Percentiles rank a stretch among this genome's conserved stretches.
These are phyloP conservation scores for Catunica adiposa DNA, from an alignment of 2,329 filamentous ascomycete species.

Conservation along the genomic window DNA sequence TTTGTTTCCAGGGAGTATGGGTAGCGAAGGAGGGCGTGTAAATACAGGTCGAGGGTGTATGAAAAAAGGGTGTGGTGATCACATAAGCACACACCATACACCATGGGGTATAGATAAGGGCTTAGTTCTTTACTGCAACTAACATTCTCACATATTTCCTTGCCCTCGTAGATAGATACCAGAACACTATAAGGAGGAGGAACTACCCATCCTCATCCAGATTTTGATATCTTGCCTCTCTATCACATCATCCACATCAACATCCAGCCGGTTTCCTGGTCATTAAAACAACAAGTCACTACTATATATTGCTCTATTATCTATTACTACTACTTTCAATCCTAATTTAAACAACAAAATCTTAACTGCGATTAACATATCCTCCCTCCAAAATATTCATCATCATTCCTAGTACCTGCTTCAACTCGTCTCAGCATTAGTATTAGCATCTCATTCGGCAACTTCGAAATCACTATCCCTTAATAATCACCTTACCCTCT, in stretches of 20 bases:
- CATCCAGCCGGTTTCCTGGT: slow-evolving; percentile 6
- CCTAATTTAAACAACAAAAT: neutral
- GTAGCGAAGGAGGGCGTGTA: neutral
- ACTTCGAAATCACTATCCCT: neutral
- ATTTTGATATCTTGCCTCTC: slow-evolving; percentile 1
- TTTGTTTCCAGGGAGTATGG: no score
- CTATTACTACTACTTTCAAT: neutral
- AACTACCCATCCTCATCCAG: neutral
- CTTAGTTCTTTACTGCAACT: no score
- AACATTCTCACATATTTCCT: neutral
- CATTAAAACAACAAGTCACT: neutral
- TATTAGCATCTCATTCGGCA: neutral
- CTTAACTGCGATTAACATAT: neutral
- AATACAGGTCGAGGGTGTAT: neutral
- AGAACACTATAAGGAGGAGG: neutral
- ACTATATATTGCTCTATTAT: neutral
- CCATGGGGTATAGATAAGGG: no score
- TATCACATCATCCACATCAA: slow-evolving; percentile 1
- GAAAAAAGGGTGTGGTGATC: neutral
- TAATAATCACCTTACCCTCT: neutral
- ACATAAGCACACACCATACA: no score
- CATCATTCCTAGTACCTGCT: neutral
- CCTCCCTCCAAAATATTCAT: neutral
- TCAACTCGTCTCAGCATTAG: neutral
- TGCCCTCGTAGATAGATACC: neutral